A percentile compares a stretch with the other conserved stretches of the same genome.
Evolutionary conservation across 257 asterid species (phyloP).

Genomic region (Przewalskia tangutica): DNA sequence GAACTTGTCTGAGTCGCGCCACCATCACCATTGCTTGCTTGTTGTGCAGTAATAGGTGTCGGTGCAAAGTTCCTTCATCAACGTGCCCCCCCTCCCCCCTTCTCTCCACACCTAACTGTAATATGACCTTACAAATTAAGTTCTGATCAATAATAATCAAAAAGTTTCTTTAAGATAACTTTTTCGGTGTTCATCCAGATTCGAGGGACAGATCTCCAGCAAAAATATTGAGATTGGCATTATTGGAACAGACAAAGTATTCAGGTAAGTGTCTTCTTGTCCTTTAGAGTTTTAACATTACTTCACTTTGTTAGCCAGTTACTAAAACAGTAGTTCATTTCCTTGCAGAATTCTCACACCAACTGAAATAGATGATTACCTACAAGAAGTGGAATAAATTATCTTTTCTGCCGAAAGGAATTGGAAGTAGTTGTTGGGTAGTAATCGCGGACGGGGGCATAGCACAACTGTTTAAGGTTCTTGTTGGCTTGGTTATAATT

Average conservation of each 20-base stretch:
- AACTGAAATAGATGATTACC: slow-evolving; percentile 93
- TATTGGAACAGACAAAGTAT: slow-evolving; percentile 72
- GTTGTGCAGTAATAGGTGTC: not conserved
- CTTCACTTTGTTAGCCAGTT: not conserved
- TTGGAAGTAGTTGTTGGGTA: not conserved
- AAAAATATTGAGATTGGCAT: slow-evolving; percentile 96
- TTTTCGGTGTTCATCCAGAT: slow-evolving; percentile 30
- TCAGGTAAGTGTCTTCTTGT: slow-evolving; percentile 35
- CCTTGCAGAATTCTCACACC: slow-evolving; percentile 72
- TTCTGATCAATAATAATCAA: not conserved
- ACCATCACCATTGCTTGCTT: not conserved
- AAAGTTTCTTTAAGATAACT: not conserved
- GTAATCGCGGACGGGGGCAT: not conserved
- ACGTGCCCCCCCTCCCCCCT: not conserved
- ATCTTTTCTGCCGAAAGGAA: not conserved
- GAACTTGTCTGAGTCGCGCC: not conserved
- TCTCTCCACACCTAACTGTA: not conserved
- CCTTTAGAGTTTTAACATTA: not conserved
- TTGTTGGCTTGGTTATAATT: not conserved
- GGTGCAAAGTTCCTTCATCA: not conserved
- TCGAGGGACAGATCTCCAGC: slow-evolving; percentile 95
- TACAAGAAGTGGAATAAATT: slow-evolving; percentile 78
- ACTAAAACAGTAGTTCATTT: not conserved
- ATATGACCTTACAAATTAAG: not conserved
- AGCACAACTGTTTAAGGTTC: not conserved